Evolutionary conservation across 345 rosid species (phyloP), one percentile per base, ranked within the genome.

Genomic region (Barbarea vulgaris): DNA sequence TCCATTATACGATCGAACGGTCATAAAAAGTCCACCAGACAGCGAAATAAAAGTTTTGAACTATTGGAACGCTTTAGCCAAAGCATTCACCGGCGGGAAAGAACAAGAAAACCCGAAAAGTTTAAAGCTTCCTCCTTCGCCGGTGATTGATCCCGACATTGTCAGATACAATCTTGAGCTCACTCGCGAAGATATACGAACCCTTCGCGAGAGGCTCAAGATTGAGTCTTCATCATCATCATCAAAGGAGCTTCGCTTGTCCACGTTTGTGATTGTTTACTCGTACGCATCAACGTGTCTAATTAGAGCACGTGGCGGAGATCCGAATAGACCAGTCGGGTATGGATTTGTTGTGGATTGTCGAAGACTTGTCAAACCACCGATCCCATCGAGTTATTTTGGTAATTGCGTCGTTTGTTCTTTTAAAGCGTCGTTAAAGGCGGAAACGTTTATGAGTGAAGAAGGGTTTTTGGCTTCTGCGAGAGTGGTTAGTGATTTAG

Each of bases 151-250:
- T 1, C 3, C 76, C 28, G 64, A 69, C 46, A 9, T 34, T 0
- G 65, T 62, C 0, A 57, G 83, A 2, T 72, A 24, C 77, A 63
- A 53, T 13, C 54, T 62, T 18, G 5, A 62, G 0, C 53, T 72
- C 42, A 17, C 63, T 39, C 59, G 28, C 1, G 37, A n/a, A 56
- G n/a, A 36, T 7, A 55, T 55, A 2, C 61, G 28, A 55, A 27
- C 13, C 1, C 37, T 55, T 55, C 21, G 37, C 1, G 37, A 55
- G 37, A 28, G 21, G n/a, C 61, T 55, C 21, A 54, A 54, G 11
- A 54, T 9, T 7, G 61, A 55, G 12, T 28, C 37, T 4, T 52
- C 17, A 8, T 52, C 57, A 13, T 52, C 57, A 13, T 22, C n/a
- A 3, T 13, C 61, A 55, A 54, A 54, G 34, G 11, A 25, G 10